A percentile compares a stretch with the other conserved stretches of the same genome.
Conservation (phyloP, 495 filamentous ascomycete species). For the Tuber calosporum region DNA sequence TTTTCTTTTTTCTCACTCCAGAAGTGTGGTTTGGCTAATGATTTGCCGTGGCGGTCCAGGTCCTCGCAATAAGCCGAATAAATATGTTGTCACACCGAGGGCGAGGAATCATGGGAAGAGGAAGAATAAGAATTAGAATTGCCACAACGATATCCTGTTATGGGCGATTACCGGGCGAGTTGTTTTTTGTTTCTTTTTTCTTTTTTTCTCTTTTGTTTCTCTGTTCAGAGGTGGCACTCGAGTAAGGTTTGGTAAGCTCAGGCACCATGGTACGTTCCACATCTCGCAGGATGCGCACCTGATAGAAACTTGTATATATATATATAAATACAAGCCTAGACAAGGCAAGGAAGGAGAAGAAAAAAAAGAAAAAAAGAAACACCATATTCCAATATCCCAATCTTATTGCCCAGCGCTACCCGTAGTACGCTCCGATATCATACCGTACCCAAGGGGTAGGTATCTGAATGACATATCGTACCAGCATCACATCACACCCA, state of each 20-base stretch:
- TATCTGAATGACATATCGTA: background rate
- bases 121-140: slow-evolving; percentile 46
- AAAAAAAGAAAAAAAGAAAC: background rate
- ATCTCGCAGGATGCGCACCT: background rate
- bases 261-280: background rate
- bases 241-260: background rate
- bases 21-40: slow-evolving; percentile 1
- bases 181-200: too few relatives aligned
- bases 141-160: background rate
- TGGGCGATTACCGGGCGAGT: background rate
- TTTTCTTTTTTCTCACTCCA: background rate
- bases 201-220: background rate
- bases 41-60: slow-evolving; percentile 9
- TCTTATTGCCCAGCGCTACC: background rate
- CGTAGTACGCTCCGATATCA: background rate
- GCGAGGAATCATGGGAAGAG: slow-evolving; percentile 71
- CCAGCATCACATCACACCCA: background rate
- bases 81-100: slow-evolving; percentile 67
- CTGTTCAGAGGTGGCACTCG: background rate
- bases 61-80: slow-evolving; percentile 63
- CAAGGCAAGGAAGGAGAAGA: background rate
- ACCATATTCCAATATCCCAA: background rate
- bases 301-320: background rate
- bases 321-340: background rate
- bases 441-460: background rate